A percentile compares a stretch with the other conserved stretches of the same genome.
Conservation (phyloP, 805 yeast genomes). For the Naumovozyma baii region DNA sequence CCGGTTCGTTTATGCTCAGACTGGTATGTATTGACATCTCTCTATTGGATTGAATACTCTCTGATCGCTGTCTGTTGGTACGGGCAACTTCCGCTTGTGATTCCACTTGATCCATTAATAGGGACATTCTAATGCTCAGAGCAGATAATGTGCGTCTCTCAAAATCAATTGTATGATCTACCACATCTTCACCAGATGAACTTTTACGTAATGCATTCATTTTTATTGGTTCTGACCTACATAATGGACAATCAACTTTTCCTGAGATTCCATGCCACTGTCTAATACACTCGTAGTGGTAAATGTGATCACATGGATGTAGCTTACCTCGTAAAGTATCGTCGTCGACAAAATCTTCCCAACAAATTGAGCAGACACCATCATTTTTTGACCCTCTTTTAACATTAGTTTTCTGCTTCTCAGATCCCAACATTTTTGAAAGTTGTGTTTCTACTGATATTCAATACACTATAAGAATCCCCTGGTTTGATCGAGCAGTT, state of each 20-base stretch:
- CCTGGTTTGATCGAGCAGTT: too few species aligned
- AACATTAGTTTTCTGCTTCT: neutral
- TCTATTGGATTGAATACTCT: too few species aligned
- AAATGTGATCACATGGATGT: conserved; percentile 44
- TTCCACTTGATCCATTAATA: neutral
- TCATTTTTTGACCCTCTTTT: neutral
- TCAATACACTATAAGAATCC: too few species aligned
- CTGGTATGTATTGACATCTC: too few species aligned
- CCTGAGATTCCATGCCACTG: conserved; percentile 37
- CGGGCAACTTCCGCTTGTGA: too few species aligned
- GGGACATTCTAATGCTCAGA: neutral
- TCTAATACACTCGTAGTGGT: conserved; percentile 47
- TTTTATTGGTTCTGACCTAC: conserved; percentile 14
- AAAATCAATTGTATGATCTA: neutral
- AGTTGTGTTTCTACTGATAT: too few species aligned
- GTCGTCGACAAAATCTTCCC: conserved; percentile 32
- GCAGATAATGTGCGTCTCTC: neutral
- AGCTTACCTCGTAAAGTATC: conserved; percentile 19
- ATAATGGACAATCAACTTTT: conserved; percentile 24
- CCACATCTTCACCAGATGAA: neutral
- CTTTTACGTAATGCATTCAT: conserved; percentile 1
- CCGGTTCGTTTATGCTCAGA: too few species aligned
- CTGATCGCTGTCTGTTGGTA: too few species aligned
- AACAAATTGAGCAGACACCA: conserved; percentile 49
- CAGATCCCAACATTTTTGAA: too few species aligned